Conservation (phyloP, 2,329 filamentous ascomycete genomes). For the Diaporthe sp. region DNA sequence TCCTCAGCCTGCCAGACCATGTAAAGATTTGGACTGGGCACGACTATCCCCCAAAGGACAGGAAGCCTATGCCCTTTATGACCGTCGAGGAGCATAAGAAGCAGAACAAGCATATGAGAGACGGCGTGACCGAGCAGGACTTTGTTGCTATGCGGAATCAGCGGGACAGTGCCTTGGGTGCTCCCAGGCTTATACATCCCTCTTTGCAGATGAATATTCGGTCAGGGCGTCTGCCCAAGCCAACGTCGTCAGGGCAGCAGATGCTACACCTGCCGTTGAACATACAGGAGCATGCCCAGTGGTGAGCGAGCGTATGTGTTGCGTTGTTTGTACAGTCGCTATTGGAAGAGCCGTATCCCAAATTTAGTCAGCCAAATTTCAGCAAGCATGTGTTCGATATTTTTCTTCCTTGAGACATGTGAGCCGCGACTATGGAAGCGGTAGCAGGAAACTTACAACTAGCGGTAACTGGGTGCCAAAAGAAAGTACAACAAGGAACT, state of each 20-base stretch:
- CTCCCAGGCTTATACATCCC: constrained; percentile 63
- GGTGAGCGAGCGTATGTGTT: neutral
- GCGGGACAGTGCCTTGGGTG: constrained; percentile 58
- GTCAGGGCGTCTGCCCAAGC: constrained; percentile 58
- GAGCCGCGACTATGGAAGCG: too few relatives aligned
- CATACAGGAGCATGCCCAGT: neutral
- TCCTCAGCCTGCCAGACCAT: constrained; percentile 58
- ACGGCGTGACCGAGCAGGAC: constrained; percentile 56
- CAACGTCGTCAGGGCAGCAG: constrained; percentile 48
- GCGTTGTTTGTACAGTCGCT: neutral
- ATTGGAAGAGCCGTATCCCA: neutral
- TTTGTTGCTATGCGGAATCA: constrained; percentile 59
- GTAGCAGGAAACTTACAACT: too few relatives aligned
- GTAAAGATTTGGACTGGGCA: constrained; percentile 68
- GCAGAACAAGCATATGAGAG: constrained; percentile 63
- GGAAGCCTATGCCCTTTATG: constrained; percentile 55
- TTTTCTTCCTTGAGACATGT: neutral
- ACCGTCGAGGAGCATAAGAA: constrained; percentile 61
- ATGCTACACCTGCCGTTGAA: constrained; percentile 49
- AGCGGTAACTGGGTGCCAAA: too few relatives aligned
- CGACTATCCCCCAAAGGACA: constrained; percentile 62
- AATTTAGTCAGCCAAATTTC: neutral
- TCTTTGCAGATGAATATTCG: constrained; percentile 67
- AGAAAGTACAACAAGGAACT: too few relatives aligned
- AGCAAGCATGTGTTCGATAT: neutral